These are phyloP conservation scores for Pythium insidiosum DNA, from an alignment of 352 stramenopile genomes.

Conservation along the genomic window DNA sequence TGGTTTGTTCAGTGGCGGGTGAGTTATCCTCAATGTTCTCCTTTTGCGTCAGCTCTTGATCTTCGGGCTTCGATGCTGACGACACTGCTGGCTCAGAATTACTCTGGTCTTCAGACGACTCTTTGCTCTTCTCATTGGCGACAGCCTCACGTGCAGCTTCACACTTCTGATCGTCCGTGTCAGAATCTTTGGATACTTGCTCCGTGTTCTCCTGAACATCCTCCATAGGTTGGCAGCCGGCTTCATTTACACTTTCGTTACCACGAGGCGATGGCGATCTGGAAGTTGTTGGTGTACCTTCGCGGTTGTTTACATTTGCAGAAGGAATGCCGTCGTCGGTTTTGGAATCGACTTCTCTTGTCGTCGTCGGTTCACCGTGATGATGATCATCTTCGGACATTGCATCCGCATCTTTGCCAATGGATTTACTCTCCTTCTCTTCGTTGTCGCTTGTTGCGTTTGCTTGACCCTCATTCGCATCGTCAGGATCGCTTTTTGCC, in stretches of 20 bases:
- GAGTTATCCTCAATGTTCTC: conserved; percentile 1
- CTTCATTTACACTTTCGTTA: no score
- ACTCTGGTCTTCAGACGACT: no score
- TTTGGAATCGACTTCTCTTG: neutral
- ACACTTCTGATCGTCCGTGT: no score
- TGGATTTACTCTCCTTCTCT: conserved; percentile 2
- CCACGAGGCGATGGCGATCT: no score
- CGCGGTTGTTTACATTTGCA: no score
- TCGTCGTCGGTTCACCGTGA: neutral
- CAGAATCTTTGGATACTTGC: no score
- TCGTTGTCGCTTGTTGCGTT: conserved; percentile 2
- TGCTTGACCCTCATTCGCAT: conserved; percentile 15
- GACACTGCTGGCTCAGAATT: no score
- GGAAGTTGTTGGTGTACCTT: no score
- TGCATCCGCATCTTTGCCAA: neutral
- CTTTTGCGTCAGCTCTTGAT: conserved; percentile 3
- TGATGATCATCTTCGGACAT: conserved; percentile 1
- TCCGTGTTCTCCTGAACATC: neutral
- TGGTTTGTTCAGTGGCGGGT: neutral
- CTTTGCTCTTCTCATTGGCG: no score
- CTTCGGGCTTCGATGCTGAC: no score
- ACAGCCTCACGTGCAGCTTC: no score
- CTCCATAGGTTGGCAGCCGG: conserved; percentile 9
- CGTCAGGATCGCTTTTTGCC: conserved; percentile 13
- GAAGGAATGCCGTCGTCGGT: neutral